These are phyloP conservation scores for Coelastrella sp. DNA, from an alignment of 139 green algal species.

Conservation along the genomic window DNA sequence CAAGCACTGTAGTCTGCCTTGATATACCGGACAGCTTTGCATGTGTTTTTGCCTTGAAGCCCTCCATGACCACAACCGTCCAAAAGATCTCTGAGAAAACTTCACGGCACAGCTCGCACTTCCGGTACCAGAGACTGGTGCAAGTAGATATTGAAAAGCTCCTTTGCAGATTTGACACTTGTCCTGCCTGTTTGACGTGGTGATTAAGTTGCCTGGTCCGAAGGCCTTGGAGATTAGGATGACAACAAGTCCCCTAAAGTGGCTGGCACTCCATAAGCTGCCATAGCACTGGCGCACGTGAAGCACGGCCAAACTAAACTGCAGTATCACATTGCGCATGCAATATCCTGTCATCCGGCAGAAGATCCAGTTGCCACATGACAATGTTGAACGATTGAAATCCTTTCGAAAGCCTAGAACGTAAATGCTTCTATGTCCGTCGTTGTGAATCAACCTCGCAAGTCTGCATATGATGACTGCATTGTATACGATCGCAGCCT, in stretches of 20 bases:
- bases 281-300: too few relatives aligned
- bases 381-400: not conserved
- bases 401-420: too few relatives aligned
- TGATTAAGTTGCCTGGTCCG: not conserved
- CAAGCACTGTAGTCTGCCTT: not conserved
- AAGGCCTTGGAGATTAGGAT: not conserved
- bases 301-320: too few relatives aligned
- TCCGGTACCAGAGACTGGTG: not conserved
- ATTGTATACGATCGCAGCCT: too few relatives aligned
- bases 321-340: too few relatives aligned
- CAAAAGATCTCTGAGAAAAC: slow-evolving; percentile 3
- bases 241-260: not conserved
- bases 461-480: too few relatives aligned
- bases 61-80: not conserved
- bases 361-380: not conserved
- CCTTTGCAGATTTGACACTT: not conserved
- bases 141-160: not conserved
- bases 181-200: not conserved
- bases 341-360: too few relatives aligned
- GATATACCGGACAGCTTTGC: not conserved
- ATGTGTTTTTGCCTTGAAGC: not conserved
- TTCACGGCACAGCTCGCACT: not conserved
- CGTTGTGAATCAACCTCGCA: not conserved
- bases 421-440: too few relatives aligned
- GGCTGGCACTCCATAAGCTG: too few relatives aligned